Evolutionary conservation across 495 filamentous ascomycete genomes (phyloP), one percentile per base, ranked within the genome.

Genomic region (Hypoxylon intermedium): DNA sequence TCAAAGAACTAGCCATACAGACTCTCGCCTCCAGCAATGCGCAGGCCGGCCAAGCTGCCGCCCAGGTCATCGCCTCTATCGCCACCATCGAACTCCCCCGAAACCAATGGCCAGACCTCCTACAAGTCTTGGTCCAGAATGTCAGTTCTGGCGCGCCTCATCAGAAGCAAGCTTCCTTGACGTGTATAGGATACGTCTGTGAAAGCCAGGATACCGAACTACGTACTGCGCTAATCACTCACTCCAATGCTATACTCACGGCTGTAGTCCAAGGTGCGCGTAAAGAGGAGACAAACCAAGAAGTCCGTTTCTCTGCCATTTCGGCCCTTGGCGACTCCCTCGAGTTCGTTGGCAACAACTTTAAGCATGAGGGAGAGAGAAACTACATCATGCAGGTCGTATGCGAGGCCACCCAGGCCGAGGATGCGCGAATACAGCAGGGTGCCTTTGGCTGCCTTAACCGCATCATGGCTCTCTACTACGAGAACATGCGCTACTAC

Each of bases 321-420:
- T 88, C 88, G 49, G 95, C 94, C 15, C 87, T 98, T 12, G 90
- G 92, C 67, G 95, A 98, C 71, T 96, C 92, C n/a, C 85, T 98
- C 19, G 94, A 98, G 74, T 98, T 98, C 72, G 93, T 98, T 28
- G 85, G 91, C 11, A 91, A 90, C 73, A 98, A 98, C 76, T 98
- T 98, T 74, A 94, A 97, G 71, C 96, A 98, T 68, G 94, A 98
- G 74, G 94, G 93, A 61, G 94, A 98, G 79, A 86, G 94, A 31
- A 98, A 98, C 78, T 98, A 98, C 79, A 98, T 98, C 70, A 98
- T 98, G 94, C 94, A 98, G 78, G 94, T 98, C 62, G 89, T 98
- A 67, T 98, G 94, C 76, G 94, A 98, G 79, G 95, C 95, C 49
- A 98, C 95, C 44, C 95, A 98, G 75, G 90, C 91, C 56, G 76